These are phyloP conservation scores for Capsella bursapastoris DNA, from an alignment of 345 rosid species.

Conservation along the genomic window DNA sequence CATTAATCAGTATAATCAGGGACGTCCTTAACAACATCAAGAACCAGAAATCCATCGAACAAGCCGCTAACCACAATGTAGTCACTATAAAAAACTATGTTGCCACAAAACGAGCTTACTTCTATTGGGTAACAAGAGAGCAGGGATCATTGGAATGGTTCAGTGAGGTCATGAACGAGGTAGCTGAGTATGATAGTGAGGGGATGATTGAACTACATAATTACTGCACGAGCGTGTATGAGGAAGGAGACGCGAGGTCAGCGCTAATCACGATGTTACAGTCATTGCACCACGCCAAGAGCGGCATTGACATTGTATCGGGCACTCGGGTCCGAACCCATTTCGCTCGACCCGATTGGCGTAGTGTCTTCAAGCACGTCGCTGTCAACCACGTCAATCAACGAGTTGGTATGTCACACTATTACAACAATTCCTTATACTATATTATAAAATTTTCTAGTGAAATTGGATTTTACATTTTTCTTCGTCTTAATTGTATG, in stretches of 20 bases:
- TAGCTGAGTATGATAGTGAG: slow-evolving; percentile 63
- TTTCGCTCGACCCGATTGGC: slow-evolving; percentile 77
- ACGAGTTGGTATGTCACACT: slow-evolving; percentile 62
- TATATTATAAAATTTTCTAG: background rate
- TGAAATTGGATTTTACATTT: background rate
- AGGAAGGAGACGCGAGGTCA: slow-evolving; percentile 90
- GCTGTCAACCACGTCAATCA: slow-evolving; percentile 62
- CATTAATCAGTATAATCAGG: slow-evolving; percentile 76
- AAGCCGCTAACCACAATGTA: slow-evolving; percentile 41
- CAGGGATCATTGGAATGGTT: slow-evolving; percentile 90
- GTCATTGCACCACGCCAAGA: slow-evolving; percentile 73
- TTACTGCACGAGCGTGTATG: slow-evolving; percentile 73
- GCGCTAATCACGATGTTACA: slow-evolving; percentile 81
- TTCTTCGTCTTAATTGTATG: background rate
- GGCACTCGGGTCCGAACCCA: slow-evolving; percentile 70
- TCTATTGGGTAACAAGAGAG: slow-evolving; percentile 88
- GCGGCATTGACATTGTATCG: slow-evolving; percentile 68
- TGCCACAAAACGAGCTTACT: slow-evolving; percentile 67
- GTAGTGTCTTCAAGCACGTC: slow-evolving; percentile 67
- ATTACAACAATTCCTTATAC: slow-evolving; percentile 7
- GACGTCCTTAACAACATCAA: slow-evolving; percentile 83
- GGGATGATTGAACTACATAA: slow-evolving; percentile 72
- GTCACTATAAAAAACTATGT: slow-evolving; percentile 46
- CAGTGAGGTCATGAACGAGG: slow-evolving; percentile 70
- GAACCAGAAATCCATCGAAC: slow-evolving; percentile 55